Evolutionary conservation across 192 early-diverging fungal species (phyloP), one percentile per base, ranked within the genome.

Genomic region (Neocallimastix lanati): DNA sequence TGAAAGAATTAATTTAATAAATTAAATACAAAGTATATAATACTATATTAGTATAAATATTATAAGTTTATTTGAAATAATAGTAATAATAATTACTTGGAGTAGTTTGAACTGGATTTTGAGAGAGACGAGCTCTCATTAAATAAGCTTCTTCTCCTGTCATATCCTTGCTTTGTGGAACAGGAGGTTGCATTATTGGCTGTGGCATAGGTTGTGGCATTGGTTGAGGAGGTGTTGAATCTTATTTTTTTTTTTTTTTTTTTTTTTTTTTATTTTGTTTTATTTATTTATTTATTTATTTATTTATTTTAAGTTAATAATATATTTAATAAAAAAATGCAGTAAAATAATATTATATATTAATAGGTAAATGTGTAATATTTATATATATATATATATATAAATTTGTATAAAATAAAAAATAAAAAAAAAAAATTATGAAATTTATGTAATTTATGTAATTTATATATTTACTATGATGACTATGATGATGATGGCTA

Each of bases 61-160:
- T n/a, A n/a, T n/a, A n/a, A n/a, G n/a, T n/a, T n/a, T n/a, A n/a
- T n/a, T n/a, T n/a, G n/a, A n/a, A n/a, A n/a, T n/a, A n/a, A n/a
- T n/a, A n/a, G 12, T 76, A 28, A 29, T 82, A 18, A 33, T 78
- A n/a, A 30, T 67, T 81, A 77, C 83, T 78, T 29, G 79, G 78
- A 27, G 83, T n/a, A 21, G 77, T 40, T 25, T 76, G 58, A 18
- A 77, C n/a, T 1, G 82, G 76, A 27, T 83, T 80, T 29, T 84
- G 79, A 29, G 84, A 87, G 58, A 91, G 82, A 78, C 80, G 78
- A 28, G 87, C 88, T 77, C 92, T 85, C 25, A 88, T 84, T 77
- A 88, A 83, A 80, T 88, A 93, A 2, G 91, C 92, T 79, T 93
- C 92, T 77, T 93, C 92, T n/a, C 87, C 92, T 0, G 92, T 85